These are phyloP conservation scores for Phytopythium ostracodes DNA, from an alignment of 352 stramenopile genomes.

Conservation along the genomic window DNA sequence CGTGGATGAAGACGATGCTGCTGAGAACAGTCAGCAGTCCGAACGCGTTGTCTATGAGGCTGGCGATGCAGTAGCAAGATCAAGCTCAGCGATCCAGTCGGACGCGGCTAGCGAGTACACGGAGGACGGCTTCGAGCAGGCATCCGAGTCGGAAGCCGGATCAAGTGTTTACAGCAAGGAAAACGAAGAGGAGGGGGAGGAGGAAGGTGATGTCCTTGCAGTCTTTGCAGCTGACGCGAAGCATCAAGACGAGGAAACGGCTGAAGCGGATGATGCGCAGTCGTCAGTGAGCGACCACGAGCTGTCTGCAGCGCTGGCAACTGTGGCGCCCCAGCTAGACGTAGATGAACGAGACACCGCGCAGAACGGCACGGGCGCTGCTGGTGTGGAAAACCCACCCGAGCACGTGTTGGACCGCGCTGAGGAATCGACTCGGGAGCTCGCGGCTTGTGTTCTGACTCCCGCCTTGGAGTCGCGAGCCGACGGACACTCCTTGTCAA, in stretches of 20 bases:
- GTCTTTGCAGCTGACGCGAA: not conserved
- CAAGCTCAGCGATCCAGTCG: conserved; percentile 2
- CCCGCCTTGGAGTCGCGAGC: not conserved
- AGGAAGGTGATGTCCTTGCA: not conserved
- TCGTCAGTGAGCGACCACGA: conserved; percentile 7
- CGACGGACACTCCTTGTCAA: not conserved
- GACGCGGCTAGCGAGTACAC: conserved; percentile 23
- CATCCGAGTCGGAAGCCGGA: conserved; percentile 10
- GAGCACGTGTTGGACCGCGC: not conserved
- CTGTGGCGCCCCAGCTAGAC: conserved; percentile 8
- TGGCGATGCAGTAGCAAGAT: not conserved
- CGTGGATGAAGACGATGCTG: conserved; percentile 1
- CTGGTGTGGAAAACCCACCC: not conserved
- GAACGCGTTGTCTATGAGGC: not conserved
- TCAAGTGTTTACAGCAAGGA: not conserved
- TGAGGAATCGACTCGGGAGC: not conserved
- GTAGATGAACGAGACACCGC: not conserved
- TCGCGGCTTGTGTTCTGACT: not conserved
- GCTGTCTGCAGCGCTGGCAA: conserved; percentile 12
- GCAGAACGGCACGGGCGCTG: not conserved
- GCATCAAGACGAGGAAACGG: not conserved
- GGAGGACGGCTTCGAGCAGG: conserved; percentile 32
- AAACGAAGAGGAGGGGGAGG: not conserved
- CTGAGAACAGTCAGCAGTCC: not conserved
- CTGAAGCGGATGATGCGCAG: not conserved